Base-by-base conservation (phyloP, 805 yeast genomes). In the Suhomyces pyralidae region DNA sequence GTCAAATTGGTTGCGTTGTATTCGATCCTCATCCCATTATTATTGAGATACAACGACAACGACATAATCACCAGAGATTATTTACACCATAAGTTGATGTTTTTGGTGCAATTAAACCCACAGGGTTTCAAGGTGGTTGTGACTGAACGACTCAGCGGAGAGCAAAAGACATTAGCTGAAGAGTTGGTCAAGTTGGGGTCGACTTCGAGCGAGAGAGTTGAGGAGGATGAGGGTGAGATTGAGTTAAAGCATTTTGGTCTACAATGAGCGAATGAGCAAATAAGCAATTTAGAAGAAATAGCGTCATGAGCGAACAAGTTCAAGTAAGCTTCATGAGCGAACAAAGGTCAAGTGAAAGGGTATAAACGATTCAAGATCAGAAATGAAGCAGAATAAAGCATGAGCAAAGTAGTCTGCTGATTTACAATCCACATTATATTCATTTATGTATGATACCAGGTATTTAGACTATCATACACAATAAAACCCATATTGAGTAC, bases 171-270 rank as follows among this genome's bases (percentile, higher is more conserved):
- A 20, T 48, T 69, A 32, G 63, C 84, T 43, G 78, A 82, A 63
- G 62, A 60, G 32, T 58, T 83, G 65, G 78, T 80, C 49, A 72
- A 79, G 56, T 49, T 51, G 48, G 9, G 10, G 12, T 38, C 44
- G 22, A 45, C 32, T 5, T 15, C 45, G 40, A 43, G 38, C 48
- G 38, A 55, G 58, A 40, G 5, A 7, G 57, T 49, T 20, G 51
- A 50, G 50, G 51, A 52, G 14, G 57, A 60, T 45, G 60, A 57
- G n/a, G 57, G 55, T 17, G 60, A 51, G 50, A 83, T 84, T 53
- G 73, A 80, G 58, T 65, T 84, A 49, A 83, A 81, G 60, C 70
- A 78, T 0, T 84, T 84, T 62, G 79, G 30, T 6, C n/a, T n/a
- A n/a, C n/a, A n/a, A n/a, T n/a, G n/a, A n/a, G 25, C 25, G 25